phyloP scores from a whole-genome alignment of 78 protist species.

The Dictyostelium brefeldianum region DNA sequence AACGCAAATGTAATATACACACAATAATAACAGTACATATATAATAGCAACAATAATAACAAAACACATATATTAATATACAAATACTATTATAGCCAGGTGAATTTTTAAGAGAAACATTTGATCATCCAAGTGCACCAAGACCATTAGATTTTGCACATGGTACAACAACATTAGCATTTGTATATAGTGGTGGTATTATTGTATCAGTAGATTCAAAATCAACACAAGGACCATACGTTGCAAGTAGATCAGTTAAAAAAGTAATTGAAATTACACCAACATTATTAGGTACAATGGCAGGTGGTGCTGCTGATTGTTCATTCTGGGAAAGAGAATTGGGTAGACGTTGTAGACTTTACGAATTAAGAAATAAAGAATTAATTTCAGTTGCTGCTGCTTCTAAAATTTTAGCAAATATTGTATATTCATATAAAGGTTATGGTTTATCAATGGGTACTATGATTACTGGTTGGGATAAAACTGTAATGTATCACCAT shows the following conservation, averaged over 20 bases:
- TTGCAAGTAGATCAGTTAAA: slow-evolving; percentile 97
- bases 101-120: slow-evolving; percentile 51
- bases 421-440: slow-evolving; percentile 95
- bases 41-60: neutral
- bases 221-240: slow-evolving; percentile 97
- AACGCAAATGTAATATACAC: slow-evolving; percentile 16
- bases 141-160: slow-evolving; percentile 89
- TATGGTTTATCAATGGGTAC: slow-evolving; percentile 99
- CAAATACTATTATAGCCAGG: slow-evolving; percentile 43
- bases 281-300: slow-evolving; percentile 99
- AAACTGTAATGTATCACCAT: slow-evolving; percentile 26
- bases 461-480: slow-evolving; percentile 99
- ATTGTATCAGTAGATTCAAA: slow-evolving; percentile 99
- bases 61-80: neutral
- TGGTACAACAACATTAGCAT: slow-evolving; percentile 99
- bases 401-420: slow-evolving; percentile 97
- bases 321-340: slow-evolving; percentile 98
- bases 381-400: slow-evolving; percentile 99
- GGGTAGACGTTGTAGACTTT: slow-evolving; percentile 95
- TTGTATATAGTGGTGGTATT: slow-evolving; percentile 95
- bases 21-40: neutral
- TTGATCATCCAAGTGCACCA: slow-evolving; percentile 82
- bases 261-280: slow-evolving; percentile 99
- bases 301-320: slow-evolving; percentile 99
- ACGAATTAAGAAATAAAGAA: slow-evolving; percentile 94